Evolutionary conservation across 2,329 filamentous ascomycete species (phyloP).

Genomic region (Didymella exigua): DNA sequence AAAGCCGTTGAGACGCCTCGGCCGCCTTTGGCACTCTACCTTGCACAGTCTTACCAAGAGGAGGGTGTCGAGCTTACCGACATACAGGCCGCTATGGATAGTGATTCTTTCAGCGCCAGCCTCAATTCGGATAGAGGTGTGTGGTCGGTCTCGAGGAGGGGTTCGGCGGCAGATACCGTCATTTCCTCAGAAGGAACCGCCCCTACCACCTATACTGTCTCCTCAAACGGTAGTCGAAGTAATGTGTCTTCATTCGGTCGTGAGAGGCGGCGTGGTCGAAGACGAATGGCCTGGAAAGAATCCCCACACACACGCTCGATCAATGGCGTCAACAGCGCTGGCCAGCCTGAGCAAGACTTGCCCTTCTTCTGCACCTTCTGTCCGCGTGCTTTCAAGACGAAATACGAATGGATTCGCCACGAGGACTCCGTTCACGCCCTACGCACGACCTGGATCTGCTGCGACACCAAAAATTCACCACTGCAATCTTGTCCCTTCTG

Average conservation of each 20-base stretch:
- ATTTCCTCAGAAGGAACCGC: constrained; percentile 43
- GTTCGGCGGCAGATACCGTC: constrained; percentile 40
- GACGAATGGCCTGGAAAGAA: constrained; percentile 44
- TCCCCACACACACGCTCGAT: constrained; percentile 38
- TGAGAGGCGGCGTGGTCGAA: constrained; percentile 41
- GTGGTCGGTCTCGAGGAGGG: constrained; percentile 32
- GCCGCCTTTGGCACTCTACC: constrained; percentile 41
- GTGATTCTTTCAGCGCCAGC: constrained; percentile 27
- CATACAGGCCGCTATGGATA: constrained; percentile 42
- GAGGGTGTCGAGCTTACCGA: constrained; percentile 36
- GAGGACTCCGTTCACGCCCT: constrained; percentile 47
- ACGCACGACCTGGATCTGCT: constrained; percentile 48
- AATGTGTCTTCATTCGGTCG: constrained; percentile 45
- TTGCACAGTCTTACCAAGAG: constrained; percentile 44
- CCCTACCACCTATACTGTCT: constrained; percentile 40
- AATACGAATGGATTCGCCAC: constrained; percentile 48
- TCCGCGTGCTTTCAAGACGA: constrained; percentile 44
- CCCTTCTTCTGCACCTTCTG: constrained; percentile 48
- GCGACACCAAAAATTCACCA: constrained; percentile 32
- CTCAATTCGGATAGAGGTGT: constrained; percentile 29
- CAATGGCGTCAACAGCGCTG: constrained; percentile 40
- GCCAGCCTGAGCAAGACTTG: constrained; percentile 38
- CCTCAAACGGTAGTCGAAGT: constrained; percentile 40
- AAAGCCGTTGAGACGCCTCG: constrained; percentile 31
- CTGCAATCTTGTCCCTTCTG: constrained; percentile 43